These are phyloP conservation scores for Malus hybrid DNA, from an alignment of 331 rosid species.

Conservation along the genomic window DNA sequence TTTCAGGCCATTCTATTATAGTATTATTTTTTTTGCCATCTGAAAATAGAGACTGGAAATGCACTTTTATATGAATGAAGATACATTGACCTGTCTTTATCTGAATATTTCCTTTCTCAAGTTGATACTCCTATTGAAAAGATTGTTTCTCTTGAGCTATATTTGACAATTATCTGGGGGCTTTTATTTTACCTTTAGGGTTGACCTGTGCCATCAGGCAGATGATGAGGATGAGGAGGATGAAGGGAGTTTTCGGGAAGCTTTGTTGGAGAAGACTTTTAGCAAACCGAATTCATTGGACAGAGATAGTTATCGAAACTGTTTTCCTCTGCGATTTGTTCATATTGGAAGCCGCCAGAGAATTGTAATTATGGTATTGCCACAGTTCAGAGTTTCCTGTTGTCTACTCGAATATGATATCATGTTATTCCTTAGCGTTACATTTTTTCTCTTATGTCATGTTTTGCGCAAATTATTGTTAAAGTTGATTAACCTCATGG, in stretches of 20 bases:
- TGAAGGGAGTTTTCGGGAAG: constrained; percentile 56
- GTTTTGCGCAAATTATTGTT: constrained; percentile 2
- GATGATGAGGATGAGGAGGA: constrained; percentile 71
- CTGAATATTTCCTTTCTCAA: not conserved
- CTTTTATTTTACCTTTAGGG: constrained; percentile 44
- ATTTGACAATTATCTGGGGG: constrained; percentile 15
- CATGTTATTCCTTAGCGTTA: not conserved
- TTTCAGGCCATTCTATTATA: not conserved
- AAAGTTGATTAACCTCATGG: constrained; percentile 10
- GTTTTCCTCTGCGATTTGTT: constrained; percentile 57
- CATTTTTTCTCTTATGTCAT: not conserved
- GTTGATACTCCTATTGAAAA: not conserved
- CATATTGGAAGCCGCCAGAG: constrained; percentile 74
- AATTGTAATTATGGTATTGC: constrained; percentile 67
- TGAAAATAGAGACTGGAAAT: not conserved
- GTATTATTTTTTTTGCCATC: not conserved
- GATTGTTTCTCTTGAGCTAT: constrained; percentile 17
- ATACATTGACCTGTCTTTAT: not conserved
- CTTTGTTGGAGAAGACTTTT: constrained; percentile 56
- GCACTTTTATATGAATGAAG: not conserved
- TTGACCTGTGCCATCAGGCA: constrained; percentile 97
- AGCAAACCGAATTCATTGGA: constrained; percentile 25
- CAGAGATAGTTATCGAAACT: constrained; percentile 50
- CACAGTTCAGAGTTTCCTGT: constrained; percentile 2
- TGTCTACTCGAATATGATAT: constrained; percentile 4